Conservation (phyloP, 768 basidiomycete genomes). For the Termitomyces sp. region DNA sequence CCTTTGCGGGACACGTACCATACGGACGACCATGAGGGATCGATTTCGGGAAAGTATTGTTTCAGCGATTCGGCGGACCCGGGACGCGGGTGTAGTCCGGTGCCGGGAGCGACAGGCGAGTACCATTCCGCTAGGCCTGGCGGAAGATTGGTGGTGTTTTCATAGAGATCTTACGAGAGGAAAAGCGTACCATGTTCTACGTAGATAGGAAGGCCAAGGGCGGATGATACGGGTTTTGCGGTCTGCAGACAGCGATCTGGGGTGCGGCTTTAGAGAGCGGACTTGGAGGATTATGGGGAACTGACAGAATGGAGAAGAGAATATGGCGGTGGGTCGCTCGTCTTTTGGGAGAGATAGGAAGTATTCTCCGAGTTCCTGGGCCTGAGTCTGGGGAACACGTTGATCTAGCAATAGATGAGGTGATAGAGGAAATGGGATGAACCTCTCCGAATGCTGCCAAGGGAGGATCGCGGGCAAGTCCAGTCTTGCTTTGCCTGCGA, state of each 20-base stretch:
- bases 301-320: conserved; percentile 84
- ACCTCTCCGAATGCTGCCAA: conserved; percentile 73
- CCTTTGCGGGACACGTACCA: conserved; percentile 74
- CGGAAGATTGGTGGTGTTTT: not conserved
- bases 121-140: conserved; percentile 81
- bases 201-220: conserved; percentile 65
- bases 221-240: conserved; percentile 56
- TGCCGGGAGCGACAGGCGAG: conserved; percentile 61
- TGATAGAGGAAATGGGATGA: conserved; percentile 7
- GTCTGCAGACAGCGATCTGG: conserved; percentile 89
- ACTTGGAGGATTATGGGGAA: not conserved
- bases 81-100: conserved; percentile 77
- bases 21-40: conserved; percentile 60
- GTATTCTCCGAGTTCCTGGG: conserved; percentile 65
- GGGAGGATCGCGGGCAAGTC: conserved; percentile 70
- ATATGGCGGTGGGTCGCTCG: conserved; percentile 71
- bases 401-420: not conserved
- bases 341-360: conserved; percentile 62
- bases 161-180: not conserved
- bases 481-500: conserved; percentile 59
- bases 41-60: conserved; percentile 56
- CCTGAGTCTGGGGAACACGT: conserved; percentile 50
- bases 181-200: conserved; percentile 67
- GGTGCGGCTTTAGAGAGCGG: not conserved
- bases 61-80: conserved; percentile 50